Base-by-base conservation (phyloP, 495 filamentous ascomycete species). In the Xanthoparmelia taractica region DNA sequence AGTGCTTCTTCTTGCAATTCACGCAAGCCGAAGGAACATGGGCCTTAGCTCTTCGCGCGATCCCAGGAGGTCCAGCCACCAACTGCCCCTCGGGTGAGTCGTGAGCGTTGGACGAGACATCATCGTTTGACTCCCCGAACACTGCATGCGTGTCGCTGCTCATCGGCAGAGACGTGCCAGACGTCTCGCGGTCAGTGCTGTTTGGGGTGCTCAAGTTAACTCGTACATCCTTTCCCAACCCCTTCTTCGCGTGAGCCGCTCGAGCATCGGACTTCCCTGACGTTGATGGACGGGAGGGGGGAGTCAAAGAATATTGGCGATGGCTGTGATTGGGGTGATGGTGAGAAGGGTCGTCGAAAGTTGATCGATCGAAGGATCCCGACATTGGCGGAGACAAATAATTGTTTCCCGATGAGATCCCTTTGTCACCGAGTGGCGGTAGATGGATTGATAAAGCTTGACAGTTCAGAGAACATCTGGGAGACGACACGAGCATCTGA, bases 21-120 rank as follows among this genome's bases (percentile, higher is more conserved):
- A 97, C 88, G 73, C 94, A 98, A 23, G 94, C 94, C 40, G 92
- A 96, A 41, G 93, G 91, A 56, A 98, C 94, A 77, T 98, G 94
- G 17, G 91, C 91, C 71, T 97, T 98, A 11, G 91, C 87, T 68
- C 92, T 89, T 66, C 92, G 83, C 20, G 91, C 69, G 45, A 71
- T 67, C 25, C 67, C 67, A 23, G 69, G 65, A 29, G 67, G 61
- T 15, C 67, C 69, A 38, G 67, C 57, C 43, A 67, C 63, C 29
- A 69, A 47, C 20, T 67, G 69, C 37, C 40, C 65, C 56, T 68
- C 65, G 13, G 69, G 67, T 18, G 69, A 68, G 55, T 71, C 67
- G 17, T 67, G 65, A 20, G 67, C 40, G n/a, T 55, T 63, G 18
- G 68, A 66, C 7, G 65, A 65, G 37, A 63, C 25, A 2, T 69